These are phyloP conservation scores for Saturnispora zaruensis DNA, from an alignment of 805 yeast species.

Conservation along the genomic window DNA sequence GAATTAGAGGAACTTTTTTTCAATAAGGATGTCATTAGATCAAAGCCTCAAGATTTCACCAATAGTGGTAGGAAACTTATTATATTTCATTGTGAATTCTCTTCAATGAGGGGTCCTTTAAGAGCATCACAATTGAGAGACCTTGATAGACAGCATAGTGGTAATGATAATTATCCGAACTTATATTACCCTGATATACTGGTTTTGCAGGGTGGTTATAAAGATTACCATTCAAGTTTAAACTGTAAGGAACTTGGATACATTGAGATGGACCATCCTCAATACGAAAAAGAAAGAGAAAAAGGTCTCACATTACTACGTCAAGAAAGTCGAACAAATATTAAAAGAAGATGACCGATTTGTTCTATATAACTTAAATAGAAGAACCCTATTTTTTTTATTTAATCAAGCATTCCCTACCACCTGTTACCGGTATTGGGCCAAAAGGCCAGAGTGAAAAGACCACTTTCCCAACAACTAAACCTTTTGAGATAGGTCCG, in stretches of 20 bases:
- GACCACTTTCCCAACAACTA: conserved; percentile 70
- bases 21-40: conserved; percentile 14
- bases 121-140: conserved; percentile 82
- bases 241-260: conserved; percentile 35
- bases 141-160: conserved; percentile 64
- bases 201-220: conserved; percentile 87
- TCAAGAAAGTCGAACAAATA: conserved; percentile 23
- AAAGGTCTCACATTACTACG: conserved; percentile 33
- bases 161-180: conserved; percentile 59
- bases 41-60: conserved; percentile 21
- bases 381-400: conserved; percentile 14
- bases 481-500: conserved; percentile 80
- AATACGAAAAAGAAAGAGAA: conserved; percentile 39
- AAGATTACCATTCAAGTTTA: conserved; percentile 55
- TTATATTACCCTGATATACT: conserved; percentile 83
- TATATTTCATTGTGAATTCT: conserved; percentile 91
- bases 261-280: conserved; percentile 73
- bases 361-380: background rate
- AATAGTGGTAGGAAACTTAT: conserved; percentile 37
- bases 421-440: conserved; percentile 36
- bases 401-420: conserved; percentile 39
- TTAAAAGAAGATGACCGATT: background rate
- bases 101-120: conserved; percentile 87
- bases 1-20: conserved; percentile 55
- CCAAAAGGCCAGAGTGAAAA: conserved; percentile 67